A percentile compares a stretch with the other conserved stretches of the same genome.
Evolutionary conservation across 164 flowering plant species (phyloP).

Genomic region (Vitis riparia): DNA sequence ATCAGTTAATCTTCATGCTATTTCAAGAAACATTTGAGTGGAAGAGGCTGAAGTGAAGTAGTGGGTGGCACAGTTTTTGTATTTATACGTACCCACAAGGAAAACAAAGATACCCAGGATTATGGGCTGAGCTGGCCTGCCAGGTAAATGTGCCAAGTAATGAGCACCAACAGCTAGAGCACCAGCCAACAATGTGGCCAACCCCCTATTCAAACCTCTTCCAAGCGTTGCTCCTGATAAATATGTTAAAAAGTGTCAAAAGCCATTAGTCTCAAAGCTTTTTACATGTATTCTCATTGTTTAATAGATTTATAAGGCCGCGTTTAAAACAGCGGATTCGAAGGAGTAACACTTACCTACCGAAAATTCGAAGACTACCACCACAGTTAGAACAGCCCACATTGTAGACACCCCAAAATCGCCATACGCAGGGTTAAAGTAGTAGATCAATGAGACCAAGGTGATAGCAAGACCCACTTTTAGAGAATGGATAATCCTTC

Average conservation of each 20-base stretch:
- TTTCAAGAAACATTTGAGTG: too few relatives aligned
- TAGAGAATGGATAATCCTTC: slow-evolving; percentile 19
- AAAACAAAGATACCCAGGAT: slow-evolving; percentile 23
- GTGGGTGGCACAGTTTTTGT: too few relatives aligned
- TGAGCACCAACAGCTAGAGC: slow-evolving; percentile 27
- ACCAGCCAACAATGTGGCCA: slow-evolving; percentile 22
- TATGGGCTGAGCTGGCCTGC: slow-evolving; percentile 18
- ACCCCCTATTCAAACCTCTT: slow-evolving; percentile 20
- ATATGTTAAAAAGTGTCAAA: neutral
- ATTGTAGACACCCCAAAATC: slow-evolving; percentile 20
- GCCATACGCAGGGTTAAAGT: slow-evolving; percentile 16
- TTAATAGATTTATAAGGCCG: neutral
- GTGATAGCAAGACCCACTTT: slow-evolving; percentile 24
- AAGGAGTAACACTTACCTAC: slow-evolving; percentile 14
- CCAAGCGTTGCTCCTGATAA: slow-evolving; percentile 24
- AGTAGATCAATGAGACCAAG: slow-evolving; percentile 19
- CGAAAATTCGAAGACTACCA: slow-evolving; percentile 24
- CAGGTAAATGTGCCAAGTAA: slow-evolving; percentile 13
- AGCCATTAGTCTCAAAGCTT: too few relatives aligned
- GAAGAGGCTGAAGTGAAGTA: too few relatives aligned
- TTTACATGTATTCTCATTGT: too few relatives aligned
- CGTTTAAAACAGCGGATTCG: neutral
- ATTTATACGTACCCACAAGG: slow-evolving; percentile 6
- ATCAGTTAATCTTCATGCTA: too few relatives aligned
- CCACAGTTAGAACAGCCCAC: slow-evolving; percentile 29